Evolutionary conservation across 306 rosid genomes (phyloP).

Genomic region (Chamaecrista fasciculata): DNA sequence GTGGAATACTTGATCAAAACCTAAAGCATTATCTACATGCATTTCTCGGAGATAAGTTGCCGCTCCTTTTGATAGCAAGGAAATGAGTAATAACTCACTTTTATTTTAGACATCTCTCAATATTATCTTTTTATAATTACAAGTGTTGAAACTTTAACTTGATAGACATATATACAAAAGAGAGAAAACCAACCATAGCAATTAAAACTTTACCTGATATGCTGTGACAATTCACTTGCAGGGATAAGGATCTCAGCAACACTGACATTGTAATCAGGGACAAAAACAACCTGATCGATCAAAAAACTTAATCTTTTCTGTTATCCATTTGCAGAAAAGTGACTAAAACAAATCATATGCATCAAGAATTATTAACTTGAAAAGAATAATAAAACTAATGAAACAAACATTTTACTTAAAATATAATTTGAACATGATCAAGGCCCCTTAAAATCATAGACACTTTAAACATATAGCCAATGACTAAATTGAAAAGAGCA

Average conservation of each 20-base stretch:
- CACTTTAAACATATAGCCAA: neutral
- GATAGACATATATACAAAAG: neutral
- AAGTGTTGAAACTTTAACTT: neutral
- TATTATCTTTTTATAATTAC: neutral
- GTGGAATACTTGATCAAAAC: neutral
- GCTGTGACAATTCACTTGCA: conserved; percentile 96
- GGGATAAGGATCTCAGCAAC: conserved; percentile 94
- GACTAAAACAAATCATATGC: neutral
- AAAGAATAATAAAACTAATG: neutral
- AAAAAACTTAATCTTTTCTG: conserved; percentile 18
- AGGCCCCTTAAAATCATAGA: neutral
- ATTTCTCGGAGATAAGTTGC: neutral
- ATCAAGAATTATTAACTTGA: conserved; percentile 14
- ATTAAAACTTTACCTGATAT: conserved; percentile 71
- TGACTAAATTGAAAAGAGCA: conserved; percentile 9
- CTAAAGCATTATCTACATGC: neutral
- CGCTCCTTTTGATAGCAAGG: conserved; percentile 5
- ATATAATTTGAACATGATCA: neutral
- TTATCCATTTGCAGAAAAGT: conserved; percentile 17
- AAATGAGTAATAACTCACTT: neutral
- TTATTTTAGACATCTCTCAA: neutral
- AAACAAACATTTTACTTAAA: neutral
- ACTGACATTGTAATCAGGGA: conserved; percentile 97
- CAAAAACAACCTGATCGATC: conserved; percentile 70
- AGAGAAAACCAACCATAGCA: conserved; percentile 14